Conservation (phyloP, 1,284 basidiomycete genomes). For the Calocybe gambosa region DNA sequence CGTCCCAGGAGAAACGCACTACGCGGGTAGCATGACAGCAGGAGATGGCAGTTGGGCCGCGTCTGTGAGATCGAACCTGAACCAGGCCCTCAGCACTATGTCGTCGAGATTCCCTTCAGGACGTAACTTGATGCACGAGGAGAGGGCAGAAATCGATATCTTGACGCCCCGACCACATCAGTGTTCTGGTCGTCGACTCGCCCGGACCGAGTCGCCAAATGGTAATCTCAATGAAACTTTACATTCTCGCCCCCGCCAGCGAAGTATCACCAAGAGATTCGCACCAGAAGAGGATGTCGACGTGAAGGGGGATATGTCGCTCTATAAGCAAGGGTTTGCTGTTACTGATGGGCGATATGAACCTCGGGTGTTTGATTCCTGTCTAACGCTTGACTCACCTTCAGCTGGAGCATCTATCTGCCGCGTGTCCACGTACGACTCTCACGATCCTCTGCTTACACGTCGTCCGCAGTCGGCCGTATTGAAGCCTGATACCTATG, state of each 20-base stretch:
- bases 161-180: constrained; percentile 19
- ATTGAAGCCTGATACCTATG: constrained; percentile 5
- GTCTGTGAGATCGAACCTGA: constrained; percentile 27
- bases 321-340: constrained; percentile 17
- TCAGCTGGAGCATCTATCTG: constrained; percentile 9
- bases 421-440: constrained; percentile 10
- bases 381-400: constrained; percentile 2
- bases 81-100: constrained; percentile 32
- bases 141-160: constrained; percentile 17
- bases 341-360: constrained; percentile 5
- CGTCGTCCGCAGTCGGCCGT: constrained; percentile 11
- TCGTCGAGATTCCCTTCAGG: constrained; percentile 24
- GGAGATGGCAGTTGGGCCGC: constrained; percentile 27
- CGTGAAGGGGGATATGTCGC: constrained; percentile 27
- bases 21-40: background rate
- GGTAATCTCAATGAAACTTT: background rate
- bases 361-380: constrained; percentile 3
- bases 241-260: background rate
- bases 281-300: constrained; percentile 27
- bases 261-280: constrained; percentile 19
- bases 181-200: constrained; percentile 15
- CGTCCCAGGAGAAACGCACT: constrained; percentile 15
- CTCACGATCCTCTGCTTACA: constrained; percentile 12
- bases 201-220: constrained; percentile 9
- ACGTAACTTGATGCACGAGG: constrained; percentile 14